Evolutionary conservation across 176 grass and related monocot genomes (phyloP).

Genomic region (Hordeum marinum): DNA sequence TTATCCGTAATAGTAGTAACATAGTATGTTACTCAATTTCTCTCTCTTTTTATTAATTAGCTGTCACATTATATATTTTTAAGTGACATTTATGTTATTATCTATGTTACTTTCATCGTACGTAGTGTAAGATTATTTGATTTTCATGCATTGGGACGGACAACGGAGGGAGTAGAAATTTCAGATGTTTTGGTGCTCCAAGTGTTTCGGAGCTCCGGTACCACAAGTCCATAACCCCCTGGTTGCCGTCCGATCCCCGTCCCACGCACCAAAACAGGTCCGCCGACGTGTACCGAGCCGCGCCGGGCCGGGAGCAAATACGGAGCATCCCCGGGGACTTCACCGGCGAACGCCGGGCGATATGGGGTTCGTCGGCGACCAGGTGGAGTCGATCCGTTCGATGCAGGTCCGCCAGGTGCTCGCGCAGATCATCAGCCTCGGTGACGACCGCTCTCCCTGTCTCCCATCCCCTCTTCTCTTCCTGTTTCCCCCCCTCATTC

Average conservation of each 20-base stretch:
- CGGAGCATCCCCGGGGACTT: neutral
- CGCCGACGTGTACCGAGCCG: neutral
- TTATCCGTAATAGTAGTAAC: no score
- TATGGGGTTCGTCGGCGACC: conserved; percentile 23
- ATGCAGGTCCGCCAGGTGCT: conserved; percentile 2
- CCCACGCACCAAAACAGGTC: neutral
- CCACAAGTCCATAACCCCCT: neutral
- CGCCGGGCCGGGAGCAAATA: neutral
- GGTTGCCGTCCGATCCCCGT: neutral
- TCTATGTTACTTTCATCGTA: no score
- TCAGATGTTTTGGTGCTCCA: neutral
- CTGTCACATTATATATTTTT: no score
- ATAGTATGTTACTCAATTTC: no score
- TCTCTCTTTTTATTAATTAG: no score
- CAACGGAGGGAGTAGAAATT: no score
- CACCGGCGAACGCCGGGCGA: neutral
- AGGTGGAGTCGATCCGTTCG: conserved; percentile 26
- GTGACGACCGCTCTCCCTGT: neutral
- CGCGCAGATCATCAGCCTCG: conserved; percentile 19
- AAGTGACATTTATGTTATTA: no score
- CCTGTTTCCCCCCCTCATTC: neutral
- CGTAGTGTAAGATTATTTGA: no score
- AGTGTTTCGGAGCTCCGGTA: neutral
- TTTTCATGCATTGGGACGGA: no score
- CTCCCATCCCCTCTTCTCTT: neutral